phyloP scores from a whole-genome alignment of 2,329 filamentous ascomycete species.

The Fusarium solani-melongenae region DNA sequence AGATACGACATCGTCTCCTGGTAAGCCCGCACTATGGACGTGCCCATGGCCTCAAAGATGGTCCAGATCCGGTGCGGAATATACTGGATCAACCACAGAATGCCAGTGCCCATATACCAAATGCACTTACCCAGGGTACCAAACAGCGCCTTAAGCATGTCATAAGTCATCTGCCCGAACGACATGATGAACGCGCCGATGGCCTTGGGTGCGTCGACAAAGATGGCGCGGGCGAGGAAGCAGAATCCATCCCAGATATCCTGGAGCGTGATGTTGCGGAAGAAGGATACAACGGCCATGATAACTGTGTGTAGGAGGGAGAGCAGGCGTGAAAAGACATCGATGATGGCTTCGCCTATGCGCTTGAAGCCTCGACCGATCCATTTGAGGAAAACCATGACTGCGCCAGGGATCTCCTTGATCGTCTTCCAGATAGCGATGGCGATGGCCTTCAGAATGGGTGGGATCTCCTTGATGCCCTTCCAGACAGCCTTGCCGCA shows the following conservation, averaged over 20 bases:
- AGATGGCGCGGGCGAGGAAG: slow-evolving; percentile 45
- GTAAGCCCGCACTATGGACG: slow-evolving; percentile 45
- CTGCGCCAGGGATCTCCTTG: slow-evolving; percentile 33
- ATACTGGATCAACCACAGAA: slow-evolving; percentile 48
- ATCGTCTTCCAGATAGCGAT: slow-evolving; percentile 32
- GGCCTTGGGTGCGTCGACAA: slow-evolving; percentile 45
- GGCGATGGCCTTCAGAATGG: slow-evolving; percentile 5
- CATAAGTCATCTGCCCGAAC: slow-evolving; percentile 39
- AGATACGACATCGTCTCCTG: slow-evolving; percentile 52
- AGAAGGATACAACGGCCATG: slow-evolving; percentile 48
- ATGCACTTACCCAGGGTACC: slow-evolving; percentile 45
- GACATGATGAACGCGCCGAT: slow-evolving; percentile 39
- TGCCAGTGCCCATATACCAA: slow-evolving; percentile 36
- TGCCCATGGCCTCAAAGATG: slow-evolving; percentile 46
- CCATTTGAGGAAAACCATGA: slow-evolving; percentile 45
- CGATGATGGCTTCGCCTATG: slow-evolving; percentile 38
- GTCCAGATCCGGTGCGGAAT: slow-evolving; percentile 48
- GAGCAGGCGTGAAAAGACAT: slow-evolving; percentile 41
- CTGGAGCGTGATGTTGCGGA: slow-evolving; percentile 50
- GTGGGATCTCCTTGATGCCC: slow-evolving; percentile 36
- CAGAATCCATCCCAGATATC: slow-evolving; percentile 53
- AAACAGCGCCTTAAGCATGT: slow-evolving; percentile 46
- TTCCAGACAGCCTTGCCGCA: slow-evolving; percentile 23
- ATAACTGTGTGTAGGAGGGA: slow-evolving; percentile 52
- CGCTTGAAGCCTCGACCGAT: slow-evolving; percentile 44